Conservation (phyloP, 257 asterid genomes). For the Oldenlandia corymbosa region DNA sequence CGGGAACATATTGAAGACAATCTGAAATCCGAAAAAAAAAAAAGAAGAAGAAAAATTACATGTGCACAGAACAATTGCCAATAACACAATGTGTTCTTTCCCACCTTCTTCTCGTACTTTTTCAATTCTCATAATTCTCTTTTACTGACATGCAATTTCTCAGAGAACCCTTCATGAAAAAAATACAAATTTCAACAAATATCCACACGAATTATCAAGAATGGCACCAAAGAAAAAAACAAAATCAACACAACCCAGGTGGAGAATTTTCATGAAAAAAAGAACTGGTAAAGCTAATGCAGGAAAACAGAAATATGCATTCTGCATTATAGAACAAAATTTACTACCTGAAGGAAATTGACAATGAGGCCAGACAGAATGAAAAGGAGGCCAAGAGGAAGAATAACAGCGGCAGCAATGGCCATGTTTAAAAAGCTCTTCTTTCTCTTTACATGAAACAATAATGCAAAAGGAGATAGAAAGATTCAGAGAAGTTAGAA, state of each 20-base stretch:
- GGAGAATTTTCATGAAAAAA: neutral
- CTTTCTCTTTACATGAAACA: neutral
- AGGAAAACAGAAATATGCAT: neutral
- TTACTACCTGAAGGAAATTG: constrained; percentile 70
- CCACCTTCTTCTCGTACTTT: neutral
- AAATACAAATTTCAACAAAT: neutral
- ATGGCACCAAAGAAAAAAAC: neutral
- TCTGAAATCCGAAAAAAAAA: neutral
- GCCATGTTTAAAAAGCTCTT: constrained; percentile 42
- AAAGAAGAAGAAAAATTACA: neutral
- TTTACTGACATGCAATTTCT: neutral
- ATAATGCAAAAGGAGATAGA: neutral
- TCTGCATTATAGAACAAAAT: neutral
- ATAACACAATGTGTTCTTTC: neutral
- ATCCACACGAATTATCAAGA: neutral
- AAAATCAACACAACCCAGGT: neutral
- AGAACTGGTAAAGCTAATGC: neutral
- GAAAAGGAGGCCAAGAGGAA: constrained; percentile 70
- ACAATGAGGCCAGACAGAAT: constrained; percentile 62
- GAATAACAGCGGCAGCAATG: constrained; percentile 56
- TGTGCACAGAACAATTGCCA: neutral
- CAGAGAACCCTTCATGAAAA: neutral
- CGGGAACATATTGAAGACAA: neutral
- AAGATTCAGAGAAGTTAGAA: constrained; percentile 5
- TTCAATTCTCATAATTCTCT: neutral